A percentile compares a stretch with the other conserved stretches of the same genome.
Evolutionary conservation across 495 filamentous ascomycete species (phyloP).

Genomic region (Annulohypoxylon nitens): DNA sequence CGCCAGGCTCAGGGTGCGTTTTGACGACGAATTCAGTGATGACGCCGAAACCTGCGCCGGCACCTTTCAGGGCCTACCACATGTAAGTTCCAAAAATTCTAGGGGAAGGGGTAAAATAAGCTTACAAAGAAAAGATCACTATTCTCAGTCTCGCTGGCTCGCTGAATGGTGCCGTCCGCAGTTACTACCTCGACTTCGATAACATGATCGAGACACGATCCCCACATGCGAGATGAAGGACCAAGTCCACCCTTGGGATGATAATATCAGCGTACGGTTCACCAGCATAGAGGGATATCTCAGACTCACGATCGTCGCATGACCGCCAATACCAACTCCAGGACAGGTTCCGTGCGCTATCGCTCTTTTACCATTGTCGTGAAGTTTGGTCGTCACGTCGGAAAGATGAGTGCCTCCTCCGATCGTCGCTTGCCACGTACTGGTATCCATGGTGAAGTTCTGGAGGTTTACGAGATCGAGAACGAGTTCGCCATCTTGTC

Average conservation of each 20-base stretch:
- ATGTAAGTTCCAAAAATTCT: conserved; percentile 35
- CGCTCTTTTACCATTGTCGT: conserved; percentile 71
- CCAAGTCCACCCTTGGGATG: conserved; percentile 63
- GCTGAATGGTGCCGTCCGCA: conserved; percentile 67
- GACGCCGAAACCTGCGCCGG: conserved; percentile 72
- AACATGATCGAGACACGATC: conserved; percentile 65
- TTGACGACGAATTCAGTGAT: conserved; percentile 73
- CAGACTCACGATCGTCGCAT: conserved; percentile 68
- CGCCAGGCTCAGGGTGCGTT: conserved; percentile 68
- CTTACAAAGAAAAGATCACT: conserved; percentile 70
- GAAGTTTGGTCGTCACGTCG: conserved; percentile 70
- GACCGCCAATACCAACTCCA: conserved; percentile 76
- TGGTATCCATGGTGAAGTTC: conserved; percentile 65
- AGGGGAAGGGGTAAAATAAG: background rate
- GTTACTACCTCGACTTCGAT: conserved; percentile 71
- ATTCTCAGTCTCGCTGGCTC: conserved; percentile 65
- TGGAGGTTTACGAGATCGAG: conserved; percentile 70
- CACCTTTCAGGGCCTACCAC: conserved; percentile 66
- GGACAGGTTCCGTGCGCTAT: conserved; percentile 77
- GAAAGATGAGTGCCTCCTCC: conserved; percentile 74
- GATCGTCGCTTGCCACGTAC: conserved; percentile 71
- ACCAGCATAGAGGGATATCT: background rate
- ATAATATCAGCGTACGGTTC: conserved; percentile 26
- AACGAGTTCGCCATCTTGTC: conserved; percentile 67
- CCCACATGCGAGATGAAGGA: conserved; percentile 69